Conservation (phyloP, 116 monocot species). For the Iris pallida region DNA sequence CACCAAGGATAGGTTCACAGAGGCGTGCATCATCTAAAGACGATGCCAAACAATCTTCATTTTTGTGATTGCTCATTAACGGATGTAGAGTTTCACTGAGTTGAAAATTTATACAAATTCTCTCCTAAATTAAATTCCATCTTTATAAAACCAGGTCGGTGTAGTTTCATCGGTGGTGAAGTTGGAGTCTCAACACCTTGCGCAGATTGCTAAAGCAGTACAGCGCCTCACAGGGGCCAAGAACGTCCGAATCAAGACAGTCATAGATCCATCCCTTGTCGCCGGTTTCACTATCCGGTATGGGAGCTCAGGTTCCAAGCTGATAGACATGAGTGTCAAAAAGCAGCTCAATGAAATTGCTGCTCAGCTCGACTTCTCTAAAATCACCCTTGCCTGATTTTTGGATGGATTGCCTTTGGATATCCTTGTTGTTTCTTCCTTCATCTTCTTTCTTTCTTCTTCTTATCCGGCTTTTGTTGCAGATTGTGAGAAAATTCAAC, state of each 20-base stretch:
- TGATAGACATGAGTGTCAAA: slow-evolving; percentile 91
- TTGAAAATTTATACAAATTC: no score
- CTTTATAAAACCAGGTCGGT: slow-evolving; percentile 38
- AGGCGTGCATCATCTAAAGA: no score
- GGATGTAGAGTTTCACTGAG: no score
- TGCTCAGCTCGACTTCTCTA: slow-evolving; percentile 54
- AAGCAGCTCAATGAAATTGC: slow-evolving; percentile 91
- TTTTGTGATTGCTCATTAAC: no score
- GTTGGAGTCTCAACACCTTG: slow-evolving; percentile 62
- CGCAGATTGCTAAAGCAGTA: slow-evolving; percentile 69
- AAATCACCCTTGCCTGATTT: slow-evolving; percentile 33
- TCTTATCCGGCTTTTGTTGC: no score
- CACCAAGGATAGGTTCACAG: no score
- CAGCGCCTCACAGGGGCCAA: slow-evolving; percentile 70
- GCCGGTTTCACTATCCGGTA: slow-evolving; percentile 87
- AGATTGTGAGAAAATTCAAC: no score
- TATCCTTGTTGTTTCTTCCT: no score
- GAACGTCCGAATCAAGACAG: slow-evolving; percentile 74
- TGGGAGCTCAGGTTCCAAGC: slow-evolving; percentile 59
- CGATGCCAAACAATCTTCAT: no score
- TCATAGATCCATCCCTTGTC: slow-evolving; percentile 62
- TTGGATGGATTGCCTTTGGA: neutral
- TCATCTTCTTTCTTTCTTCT: no score
- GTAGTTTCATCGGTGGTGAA: slow-evolving; percentile 74
- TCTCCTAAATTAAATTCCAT: no score